Evolutionary conservation across 768 basidiomycete species (phyloP).

Genomic region (Naganishia onofrii): DNA sequence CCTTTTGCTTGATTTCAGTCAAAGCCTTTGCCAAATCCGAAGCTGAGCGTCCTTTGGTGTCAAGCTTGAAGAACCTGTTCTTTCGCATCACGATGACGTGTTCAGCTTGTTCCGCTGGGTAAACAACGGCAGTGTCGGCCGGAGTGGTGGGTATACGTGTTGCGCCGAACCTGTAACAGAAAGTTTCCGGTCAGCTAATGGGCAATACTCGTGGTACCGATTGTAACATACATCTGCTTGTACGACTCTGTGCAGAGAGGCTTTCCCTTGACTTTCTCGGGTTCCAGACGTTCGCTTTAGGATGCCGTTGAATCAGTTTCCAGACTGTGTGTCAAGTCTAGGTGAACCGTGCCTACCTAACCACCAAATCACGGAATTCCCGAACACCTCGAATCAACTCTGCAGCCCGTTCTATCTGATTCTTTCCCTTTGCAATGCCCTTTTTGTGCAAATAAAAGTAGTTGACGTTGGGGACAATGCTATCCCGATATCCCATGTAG

Average conservation of each 20-base stretch:
- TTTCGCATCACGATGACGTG: conserved; percentile 88
- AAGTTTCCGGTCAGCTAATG: not conserved
- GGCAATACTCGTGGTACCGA: not conserved
- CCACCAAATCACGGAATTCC: conserved; percentile 76
- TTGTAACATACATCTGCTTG: conserved; percentile 72
- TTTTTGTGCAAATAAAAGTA: conserved; percentile 90
- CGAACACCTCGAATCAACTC: conserved; percentile 78
- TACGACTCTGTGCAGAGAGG: conserved; percentile 92
- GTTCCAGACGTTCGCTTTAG: conserved; percentile 70
- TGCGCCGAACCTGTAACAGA: conserved; percentile 69
- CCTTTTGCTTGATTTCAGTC: conserved; percentile 77
- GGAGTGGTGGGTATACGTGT: conserved; percentile 81
- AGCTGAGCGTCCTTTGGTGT: conserved; percentile 65
- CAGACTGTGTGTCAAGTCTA: conserved; percentile 1
- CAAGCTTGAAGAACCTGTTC: conserved; percentile 83
- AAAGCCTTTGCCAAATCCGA: conserved; percentile 64
- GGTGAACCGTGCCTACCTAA: conserved; percentile 60
- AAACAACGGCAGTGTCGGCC: conserved; percentile 78
- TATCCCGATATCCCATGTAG: conserved; percentile 82
- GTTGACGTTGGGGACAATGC: conserved; percentile 86
- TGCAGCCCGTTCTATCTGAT: conserved; percentile 73
- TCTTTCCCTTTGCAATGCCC: conserved; percentile 55
- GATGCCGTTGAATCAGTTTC: not conserved
- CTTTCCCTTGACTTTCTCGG: conserved; percentile 69
- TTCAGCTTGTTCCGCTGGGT: conserved; percentile 69